Conservation (phyloP, 1,284 basidiomycete species). For the Malassezia yamatoensis region DNA sequence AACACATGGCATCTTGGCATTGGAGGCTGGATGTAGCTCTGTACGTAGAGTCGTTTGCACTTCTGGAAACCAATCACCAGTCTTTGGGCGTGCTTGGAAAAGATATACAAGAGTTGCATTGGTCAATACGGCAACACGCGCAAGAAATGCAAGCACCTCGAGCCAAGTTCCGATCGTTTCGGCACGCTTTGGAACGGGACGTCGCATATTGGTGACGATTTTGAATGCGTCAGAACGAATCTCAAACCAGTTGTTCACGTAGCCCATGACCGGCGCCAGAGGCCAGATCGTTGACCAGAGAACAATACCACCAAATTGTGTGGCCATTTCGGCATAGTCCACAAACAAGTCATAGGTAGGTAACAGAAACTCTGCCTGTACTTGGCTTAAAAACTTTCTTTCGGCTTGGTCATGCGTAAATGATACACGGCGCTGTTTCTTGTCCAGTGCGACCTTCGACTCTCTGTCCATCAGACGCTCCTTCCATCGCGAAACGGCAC, state of each 20-base stretch:
- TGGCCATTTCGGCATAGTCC: constrained; percentile 92
- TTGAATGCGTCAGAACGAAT: constrained; percentile 89
- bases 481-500: constrained; percentile 16
- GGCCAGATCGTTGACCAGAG: constrained; percentile 94
- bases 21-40: neutral
- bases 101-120: constrained; percentile 36
- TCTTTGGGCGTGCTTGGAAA: constrained; percentile 18
- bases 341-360: constrained; percentile 59
- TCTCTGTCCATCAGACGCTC: neutral
- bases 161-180: constrained; percentile 93
- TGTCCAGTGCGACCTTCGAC: neutral
- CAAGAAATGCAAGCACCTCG: constrained; percentile 56
- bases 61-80: constrained; percentile 19
- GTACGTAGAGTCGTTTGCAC: constrained; percentile 27
- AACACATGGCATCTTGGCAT: neutral
- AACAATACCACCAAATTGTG: constrained; percentile 66
- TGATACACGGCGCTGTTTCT: neutral
- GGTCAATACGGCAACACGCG: constrained; percentile 32
- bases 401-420: constrained; percentile 52
- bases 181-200: constrained; percentile 72
- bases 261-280: constrained; percentile 56
- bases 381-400: constrained; percentile 62
- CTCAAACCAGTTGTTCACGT: constrained; percentile 76
- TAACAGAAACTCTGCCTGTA: constrained; percentile 66
- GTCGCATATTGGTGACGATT: constrained; percentile 71